Evolutionary conservation across 495 filamentous ascomycete species (phyloP).

Genomic region (Hypoxylon perforatum): DNA sequence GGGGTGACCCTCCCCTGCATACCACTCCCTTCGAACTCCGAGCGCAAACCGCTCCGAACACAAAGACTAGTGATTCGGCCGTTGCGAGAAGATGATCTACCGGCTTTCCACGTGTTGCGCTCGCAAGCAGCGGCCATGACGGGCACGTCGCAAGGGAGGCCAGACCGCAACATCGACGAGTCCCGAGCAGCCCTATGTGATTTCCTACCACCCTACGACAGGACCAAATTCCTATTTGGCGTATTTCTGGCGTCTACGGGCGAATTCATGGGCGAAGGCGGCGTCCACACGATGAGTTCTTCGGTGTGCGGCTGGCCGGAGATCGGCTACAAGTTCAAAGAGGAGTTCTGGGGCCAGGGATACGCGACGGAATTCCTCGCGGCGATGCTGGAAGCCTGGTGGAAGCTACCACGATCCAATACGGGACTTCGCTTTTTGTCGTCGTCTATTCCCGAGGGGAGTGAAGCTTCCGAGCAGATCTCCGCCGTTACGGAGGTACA

Average conservation of each 20-base stretch:
- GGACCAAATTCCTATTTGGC: constrained; percentile 51
- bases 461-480: constrained; percentile 16
- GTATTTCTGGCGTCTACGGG: constrained; percentile 51
- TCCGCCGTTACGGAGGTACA: constrained; percentile 9
- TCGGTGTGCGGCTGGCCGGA: constrained; percentile 55
- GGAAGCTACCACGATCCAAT: constrained; percentile 46
- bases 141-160: constrained; percentile 48
- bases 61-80: constrained; percentile 57
- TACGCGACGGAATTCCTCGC: constrained; percentile 58
- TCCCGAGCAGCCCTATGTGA: constrained; percentile 45
- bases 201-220: constrained; percentile 43
- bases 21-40: constrained; percentile 25
- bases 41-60: constrained; percentile 47
- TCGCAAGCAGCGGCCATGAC: constrained; percentile 60
- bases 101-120: constrained; percentile 51
- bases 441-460: not conserved
- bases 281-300: constrained; percentile 40
- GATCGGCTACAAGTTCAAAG: constrained; percentile 60
- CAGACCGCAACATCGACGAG: constrained; percentile 49
- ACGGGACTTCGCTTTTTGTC: not conserved
- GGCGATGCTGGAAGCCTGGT: constrained; percentile 53
- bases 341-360: constrained; percentile 58
- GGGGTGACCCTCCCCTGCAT: constrained; percentile 19
- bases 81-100: constrained; percentile 46
- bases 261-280: constrained; percentile 55